Base-by-base conservation (phyloP, 2,329 filamentous ascomycete genomes). In the Hypoxylon sp. region DNA sequence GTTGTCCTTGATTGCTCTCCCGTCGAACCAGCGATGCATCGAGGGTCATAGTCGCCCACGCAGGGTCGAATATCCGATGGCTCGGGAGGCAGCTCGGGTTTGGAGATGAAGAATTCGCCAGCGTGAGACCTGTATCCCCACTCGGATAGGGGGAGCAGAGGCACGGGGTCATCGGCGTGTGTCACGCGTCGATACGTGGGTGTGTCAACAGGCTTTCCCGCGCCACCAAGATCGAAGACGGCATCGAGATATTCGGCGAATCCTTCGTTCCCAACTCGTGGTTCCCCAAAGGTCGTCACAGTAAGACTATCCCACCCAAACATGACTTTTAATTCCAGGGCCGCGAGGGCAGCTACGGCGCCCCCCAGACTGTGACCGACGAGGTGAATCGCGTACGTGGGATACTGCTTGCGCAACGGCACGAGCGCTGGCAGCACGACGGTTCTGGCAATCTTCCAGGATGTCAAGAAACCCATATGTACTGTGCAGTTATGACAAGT, bases 271-370 rank as follows among this genome's bases (percentile, higher is more conserved):
- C 87, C 86, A 17, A 87, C 74, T 35, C 84, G 80, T 17, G 95
- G 95, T 75, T 98, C 92, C 8, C 95, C 95, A 74, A 97, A 99
- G 0, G 95, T 98, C 4, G 94, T 98, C 35, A 96, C 86, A 11
- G 81, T 75, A n/a, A 85, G 63, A 2, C 93, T 86, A 7, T 88
- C 75, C 87, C 88, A 95, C 15, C 89, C 91, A n/a, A 88, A 79
- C 0, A 87, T 83, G 20, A 80, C 74, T 56, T 86, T 83, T 69
- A 97, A 83, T 70, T 99, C 95, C 24, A 97, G 80, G 1, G 85
- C 91, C 0, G 93, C 95, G 3, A 99, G 83, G 1, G 91, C 89
- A 2, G 95, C 94, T 1, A 99, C 91, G 0, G 95, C 93, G 13
- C 95, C 95, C 17, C 95, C 95, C 0, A 99, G 85, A 47, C 91